A percentile compares a stretch with the other conserved stretches of the same genome.
These are phyloP conservation scores for Alternaria ethzedia DNA, from an alignment of 2,329 filamentous ascomycete genomes.

Conservation along the genomic window DNA sequence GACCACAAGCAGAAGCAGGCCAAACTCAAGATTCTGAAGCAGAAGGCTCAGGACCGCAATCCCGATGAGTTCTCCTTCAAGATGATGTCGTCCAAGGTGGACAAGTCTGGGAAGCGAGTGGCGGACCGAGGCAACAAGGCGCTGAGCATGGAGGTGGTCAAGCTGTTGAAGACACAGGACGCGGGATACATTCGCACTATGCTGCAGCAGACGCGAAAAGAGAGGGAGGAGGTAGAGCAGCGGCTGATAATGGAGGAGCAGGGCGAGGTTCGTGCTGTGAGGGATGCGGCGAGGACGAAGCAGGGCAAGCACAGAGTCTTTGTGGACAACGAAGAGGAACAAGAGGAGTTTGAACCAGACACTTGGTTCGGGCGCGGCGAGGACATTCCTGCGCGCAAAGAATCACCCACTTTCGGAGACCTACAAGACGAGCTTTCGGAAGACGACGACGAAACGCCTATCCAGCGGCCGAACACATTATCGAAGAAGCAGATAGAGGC, in stretches of 20 bases:
- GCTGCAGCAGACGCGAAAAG: conserved; percentile 61
- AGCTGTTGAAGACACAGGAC: conserved; percentile 71
- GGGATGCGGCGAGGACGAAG: conserved; percentile 33
- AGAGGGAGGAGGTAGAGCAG: conserved; percentile 59
- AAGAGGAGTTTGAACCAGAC: conserved; percentile 50
- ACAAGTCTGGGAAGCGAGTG: conserved; percentile 52
- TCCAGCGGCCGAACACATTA: conserved; percentile 25
- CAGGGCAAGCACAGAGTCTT: conserved; percentile 45
- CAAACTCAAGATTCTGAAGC: conserved; percentile 63
- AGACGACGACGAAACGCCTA: conserved; percentile 29
- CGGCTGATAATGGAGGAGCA: conserved; percentile 46
- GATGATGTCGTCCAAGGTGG: conserved; percentile 63
- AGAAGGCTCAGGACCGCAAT: conserved; percentile 67
- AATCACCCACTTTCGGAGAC: conserved; percentile 34
- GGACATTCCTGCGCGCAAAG: conserved; percentile 27
- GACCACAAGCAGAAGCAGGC: conserved; percentile 69
- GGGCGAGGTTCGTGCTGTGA: conserved; percentile 49
- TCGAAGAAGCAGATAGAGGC: conserved; percentile 43
- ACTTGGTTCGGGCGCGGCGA: conserved; percentile 48
- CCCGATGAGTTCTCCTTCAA: conserved; percentile 71
- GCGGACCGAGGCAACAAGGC: conserved; percentile 55
- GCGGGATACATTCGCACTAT: conserved; percentile 66
- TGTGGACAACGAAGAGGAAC: conserved; percentile 51
- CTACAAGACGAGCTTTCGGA: conserved; percentile 23
- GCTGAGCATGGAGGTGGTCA: conserved; percentile 64